Evolutionary conservation across 2,329 filamentous ascomycete genomes (phyloP).

Genomic region (Botrytis fragariae): DNA sequence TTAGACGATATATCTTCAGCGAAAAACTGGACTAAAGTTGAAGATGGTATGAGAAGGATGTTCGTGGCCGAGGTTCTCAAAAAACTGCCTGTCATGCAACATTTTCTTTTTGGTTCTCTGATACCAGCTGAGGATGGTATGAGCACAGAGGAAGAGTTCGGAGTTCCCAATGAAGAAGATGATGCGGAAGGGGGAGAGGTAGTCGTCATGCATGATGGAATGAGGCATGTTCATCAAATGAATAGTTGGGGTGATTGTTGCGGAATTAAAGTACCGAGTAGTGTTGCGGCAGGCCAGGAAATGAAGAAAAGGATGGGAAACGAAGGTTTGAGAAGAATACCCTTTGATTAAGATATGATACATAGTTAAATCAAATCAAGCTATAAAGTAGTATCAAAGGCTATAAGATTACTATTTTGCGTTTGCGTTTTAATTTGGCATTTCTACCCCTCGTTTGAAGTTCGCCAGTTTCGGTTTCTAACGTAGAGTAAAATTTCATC

Average conservation of each 20-base stretch:
- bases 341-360: conserved; percentile 63
- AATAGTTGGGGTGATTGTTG: conserved; percentile 93
- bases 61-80: conserved; percentile 88
- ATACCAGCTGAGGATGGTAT: conserved; percentile 80
- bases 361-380: neutral
- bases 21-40: conserved; percentile 87
- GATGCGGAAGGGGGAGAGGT: conserved; percentile 56
- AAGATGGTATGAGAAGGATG: conserved; percentile 95
- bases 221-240: conserved; percentile 68
- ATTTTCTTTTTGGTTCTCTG: conserved; percentile 89
- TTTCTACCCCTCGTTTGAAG: neutral
- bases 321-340: conserved; percentile 67
- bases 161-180: conserved; percentile 47
- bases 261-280: conserved; percentile 95
- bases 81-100: conserved; percentile 97
- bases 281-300: conserved; percentile 85
- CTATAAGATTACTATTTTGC: neutral
- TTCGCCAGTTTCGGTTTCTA: neutral
- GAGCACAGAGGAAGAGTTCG: conserved; percentile 60
- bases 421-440: neutral
- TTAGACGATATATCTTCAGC: conserved; percentile 93
- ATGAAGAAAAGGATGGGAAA: conserved; percentile 70
- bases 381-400: neutral
- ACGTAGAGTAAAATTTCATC: neutral
- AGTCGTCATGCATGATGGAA: conserved; percentile 62